These are phyloP conservation scores for Penicillium hordei DNA, from an alignment of 2,329 filamentous ascomycete genomes.

Conservation along the genomic window DNA sequence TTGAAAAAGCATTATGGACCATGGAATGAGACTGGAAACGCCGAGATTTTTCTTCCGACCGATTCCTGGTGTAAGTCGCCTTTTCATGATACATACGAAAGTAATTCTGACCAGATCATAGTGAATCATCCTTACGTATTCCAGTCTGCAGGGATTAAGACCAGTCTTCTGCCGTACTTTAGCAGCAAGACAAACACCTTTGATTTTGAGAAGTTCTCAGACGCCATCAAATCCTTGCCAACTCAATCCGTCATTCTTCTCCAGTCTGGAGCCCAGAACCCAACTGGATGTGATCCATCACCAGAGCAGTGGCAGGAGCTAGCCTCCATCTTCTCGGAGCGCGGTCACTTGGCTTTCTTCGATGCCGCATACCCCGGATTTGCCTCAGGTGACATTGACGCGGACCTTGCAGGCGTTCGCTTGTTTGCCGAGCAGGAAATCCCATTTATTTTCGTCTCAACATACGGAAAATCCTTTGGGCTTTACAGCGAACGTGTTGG, in stretches of 20 bases:
- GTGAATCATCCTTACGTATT: conserved; percentile 18
- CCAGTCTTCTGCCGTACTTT: conserved; percentile 13
- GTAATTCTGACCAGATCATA: not conserved
- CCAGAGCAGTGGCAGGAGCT: conserved; percentile 14
- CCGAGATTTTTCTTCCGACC: conserved; percentile 15
- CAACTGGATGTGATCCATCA: conserved; percentile 17
- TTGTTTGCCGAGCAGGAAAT: conserved; percentile 14
- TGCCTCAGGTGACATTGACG: conserved; percentile 17
- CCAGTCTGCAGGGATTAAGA: conserved; percentile 10
- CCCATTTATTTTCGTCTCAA: conserved; percentile 14
- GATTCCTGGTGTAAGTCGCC: conserved; percentile 13
- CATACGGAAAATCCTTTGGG: conserved; percentile 17
- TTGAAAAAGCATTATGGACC: conserved; percentile 14
- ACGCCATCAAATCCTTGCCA: conserved; percentile 5
- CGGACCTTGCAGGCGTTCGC: conserved; percentile 11
- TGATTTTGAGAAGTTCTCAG: conserved; percentile 10
- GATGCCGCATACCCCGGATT: conserved; percentile 19
- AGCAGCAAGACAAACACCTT: conserved; percentile 13
- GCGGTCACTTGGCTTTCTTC: conserved; percentile 17
- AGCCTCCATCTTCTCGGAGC: conserved; percentile 8
- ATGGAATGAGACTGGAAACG: conserved; percentile 12
- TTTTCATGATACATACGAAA: not conserved
- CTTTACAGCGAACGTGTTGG: conserved; percentile 20
- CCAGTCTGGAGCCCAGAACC: conserved; percentile 18
- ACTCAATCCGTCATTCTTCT: conserved; percentile 17